Evolutionary conservation across 257 asterid species (phyloP), one percentile per base, ranked within the genome.

Genomic region (Datura wrightii): DNA sequence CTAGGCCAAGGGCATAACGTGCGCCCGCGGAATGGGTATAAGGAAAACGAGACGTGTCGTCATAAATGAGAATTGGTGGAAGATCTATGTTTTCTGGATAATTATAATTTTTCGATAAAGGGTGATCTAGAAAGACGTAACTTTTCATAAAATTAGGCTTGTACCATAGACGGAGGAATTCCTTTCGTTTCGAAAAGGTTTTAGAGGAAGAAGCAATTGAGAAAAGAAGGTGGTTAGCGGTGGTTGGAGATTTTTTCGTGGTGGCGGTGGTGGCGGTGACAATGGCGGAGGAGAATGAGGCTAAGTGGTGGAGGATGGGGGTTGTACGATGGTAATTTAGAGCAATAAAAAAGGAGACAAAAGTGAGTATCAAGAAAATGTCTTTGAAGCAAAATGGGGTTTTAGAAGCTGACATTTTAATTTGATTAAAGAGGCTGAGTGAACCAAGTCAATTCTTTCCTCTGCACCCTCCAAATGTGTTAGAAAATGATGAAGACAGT

Each of bases 121-220:
- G 6, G 1, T 53, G 19, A 37, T 82, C 85, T 8, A 82, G 4
- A 0, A 82, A 82, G 8, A 65, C 19, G 41, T 82, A 82, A 10
- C 70, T 48, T 13, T 15, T 69, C 0, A 70, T 83, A 8, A 14
- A 9, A 39, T 69, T 83, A 14, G 81, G 70, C 7, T 16, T 83
- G 56, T 83, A 71, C 85, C 85, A 83, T 41, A 53, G 53, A 11
- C 11, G 56, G 31, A 83, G 9, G 58, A 65, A 70, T 8, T 83
- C 70, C 54, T 66, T 69, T 3, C 85, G 81, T 37, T 67, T 53
- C 5, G 67, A 54, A 41, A 83, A 83, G 13, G 85, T 83, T 34
- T 69, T 66, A 15, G 85, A 31, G 85, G 85, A 83, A 42, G 85
- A 83, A 3, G 85, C 85, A 42, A 83, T 69, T 16, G 81, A 52